Conservation (phyloP, 306 rosid genomes). For the Cucurbita ficifolia region DNA sequence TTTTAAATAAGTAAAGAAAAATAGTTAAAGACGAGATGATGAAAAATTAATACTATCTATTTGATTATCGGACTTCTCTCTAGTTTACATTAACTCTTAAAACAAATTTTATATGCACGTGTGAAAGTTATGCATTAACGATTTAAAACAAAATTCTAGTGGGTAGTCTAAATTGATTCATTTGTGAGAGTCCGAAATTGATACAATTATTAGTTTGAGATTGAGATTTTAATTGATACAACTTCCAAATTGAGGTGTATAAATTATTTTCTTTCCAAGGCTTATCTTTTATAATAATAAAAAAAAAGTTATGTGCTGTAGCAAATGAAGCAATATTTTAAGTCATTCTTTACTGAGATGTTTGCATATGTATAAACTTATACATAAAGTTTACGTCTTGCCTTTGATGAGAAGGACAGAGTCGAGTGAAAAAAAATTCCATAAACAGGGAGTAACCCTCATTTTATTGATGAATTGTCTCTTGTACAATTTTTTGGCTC, state of each 20-base stretch:
- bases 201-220: neutral
- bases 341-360: neutral
- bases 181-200: neutral
- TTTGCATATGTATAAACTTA: neutral
- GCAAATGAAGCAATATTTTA: neutral
- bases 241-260: neutral
- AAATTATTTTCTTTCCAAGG: neutral
- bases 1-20: neutral
- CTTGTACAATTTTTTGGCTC: neutral
- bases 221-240: no score
- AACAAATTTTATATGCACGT: neutral
- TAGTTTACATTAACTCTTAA: neutral
- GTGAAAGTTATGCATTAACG: neutral
- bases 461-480: neutral
- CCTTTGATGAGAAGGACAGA: neutral
- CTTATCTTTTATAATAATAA: no score
- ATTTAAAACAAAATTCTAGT: no score
- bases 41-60: neutral
- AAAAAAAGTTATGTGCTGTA: neutral
- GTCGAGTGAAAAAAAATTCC: neutral
- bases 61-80: neutral
- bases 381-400: neutral
- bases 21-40: neutral
- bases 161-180: neutral
- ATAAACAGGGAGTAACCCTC: neutral